These are phyloP conservation scores for Cercospora citrullina DNA, from an alignment of 2,329 filamentous ascomycete species.

Conservation along the genomic window DNA sequence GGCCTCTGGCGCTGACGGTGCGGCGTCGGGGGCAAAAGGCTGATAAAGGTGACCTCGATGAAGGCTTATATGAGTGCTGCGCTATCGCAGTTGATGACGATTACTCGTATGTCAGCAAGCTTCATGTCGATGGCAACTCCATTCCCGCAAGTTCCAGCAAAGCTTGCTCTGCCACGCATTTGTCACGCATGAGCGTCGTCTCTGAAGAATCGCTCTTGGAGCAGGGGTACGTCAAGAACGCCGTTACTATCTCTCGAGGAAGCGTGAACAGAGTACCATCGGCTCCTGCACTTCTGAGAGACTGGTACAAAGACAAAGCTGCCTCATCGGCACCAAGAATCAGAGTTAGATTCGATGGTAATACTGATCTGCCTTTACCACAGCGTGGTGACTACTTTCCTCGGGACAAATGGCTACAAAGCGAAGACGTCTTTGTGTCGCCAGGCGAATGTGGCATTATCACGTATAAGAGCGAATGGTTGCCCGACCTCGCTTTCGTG, in stretches of 20 bases:
- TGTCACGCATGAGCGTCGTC: not conserved
- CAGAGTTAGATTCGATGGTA: not conserved
- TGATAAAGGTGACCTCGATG: not conserved
- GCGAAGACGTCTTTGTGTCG: not conserved
- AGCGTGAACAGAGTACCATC: not conserved
- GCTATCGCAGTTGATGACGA: not conserved
- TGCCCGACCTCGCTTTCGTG: not conserved
- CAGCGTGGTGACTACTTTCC: not conserved
- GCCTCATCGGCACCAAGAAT: not conserved
- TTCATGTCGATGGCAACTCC: not conserved
- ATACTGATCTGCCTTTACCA: not conserved
- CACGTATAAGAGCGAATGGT: not conserved
- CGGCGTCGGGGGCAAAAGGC: not conserved
- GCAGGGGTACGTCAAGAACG: not conserved
- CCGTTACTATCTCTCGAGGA: not conserved
- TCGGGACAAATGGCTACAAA: not conserved
- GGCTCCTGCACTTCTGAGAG: not conserved
- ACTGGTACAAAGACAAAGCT: not conserved
- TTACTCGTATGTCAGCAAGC: not conserved
- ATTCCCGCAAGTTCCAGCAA: not conserved
- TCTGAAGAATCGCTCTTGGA: not conserved
- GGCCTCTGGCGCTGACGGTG: not conserved
- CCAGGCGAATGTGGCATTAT: not conserved
- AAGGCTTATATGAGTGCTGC: not conserved
- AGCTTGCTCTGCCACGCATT: not conserved